Evolutionary conservation across 768 basidiomycete species (phyloP), one percentile per base, ranked within the genome.

Genomic region (Lentinula sp.): DNA sequence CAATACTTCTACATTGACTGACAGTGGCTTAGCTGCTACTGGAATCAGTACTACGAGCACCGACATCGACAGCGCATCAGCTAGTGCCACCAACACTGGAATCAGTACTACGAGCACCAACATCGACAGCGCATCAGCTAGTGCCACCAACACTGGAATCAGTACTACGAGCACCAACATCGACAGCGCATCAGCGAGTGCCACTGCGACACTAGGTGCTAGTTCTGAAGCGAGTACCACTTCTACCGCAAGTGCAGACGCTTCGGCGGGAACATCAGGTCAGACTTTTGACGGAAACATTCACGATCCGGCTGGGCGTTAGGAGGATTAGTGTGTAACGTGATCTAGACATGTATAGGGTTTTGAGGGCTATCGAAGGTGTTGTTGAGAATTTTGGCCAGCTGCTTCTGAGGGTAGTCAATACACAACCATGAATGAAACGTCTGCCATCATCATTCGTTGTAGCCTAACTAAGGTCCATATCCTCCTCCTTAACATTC

Each of bases 181-280:
- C n/a, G 32, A 4, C 16, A 59, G 31, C 21, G 31, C 57, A 23
- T 57, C 54, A 5, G 23, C 50, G 23, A 56, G 34, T 23, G 40
- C 61, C 43, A 45, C 63, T 7, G 50, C 9, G 48, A 66, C 40
- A 58, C 59, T 60, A 53, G 64, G 9, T 13, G 60, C 50, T 48
- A 46, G 42, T 37, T 57, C 45, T 62, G 23, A 59, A 4, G 62
- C 51, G n/a, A 60, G 62, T 37, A 48, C 15, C 40, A 63, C 65
- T 31, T 63, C 58, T n/a, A 21, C 63, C 13, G 46, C 48, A 18
- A 59, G 28, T 23, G 11, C 60, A 3, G 50, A 50, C 32, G 60
- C 62, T 35, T 53, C 62, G 28, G 46, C 40, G 6, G 45, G 40
- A 11, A 59, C 63, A 43, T 35, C 59, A 10, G 46, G 55, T 43